phyloP scores from a whole-genome alignment of 306 rosid genomes.

The Hylodesmum podocarpum region DNA sequence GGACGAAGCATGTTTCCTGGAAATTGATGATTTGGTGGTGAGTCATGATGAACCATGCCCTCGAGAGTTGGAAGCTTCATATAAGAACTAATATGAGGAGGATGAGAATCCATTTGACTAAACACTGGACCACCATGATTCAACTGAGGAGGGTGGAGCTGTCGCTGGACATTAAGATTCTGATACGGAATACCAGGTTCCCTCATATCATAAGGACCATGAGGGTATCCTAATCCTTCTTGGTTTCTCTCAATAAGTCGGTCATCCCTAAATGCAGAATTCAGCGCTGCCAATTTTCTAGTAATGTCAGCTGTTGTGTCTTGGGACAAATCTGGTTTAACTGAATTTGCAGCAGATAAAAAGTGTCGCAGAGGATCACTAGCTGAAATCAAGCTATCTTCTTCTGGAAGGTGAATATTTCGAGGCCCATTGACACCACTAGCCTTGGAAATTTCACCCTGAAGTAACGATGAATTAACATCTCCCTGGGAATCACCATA shows the following conservation, averaged over 20 bases:
- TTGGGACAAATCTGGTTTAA: slow-evolving; percentile 53
- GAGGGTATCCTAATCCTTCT: slow-evolving; percentile 60
- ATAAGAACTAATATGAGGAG: slow-evolving; percentile 58
- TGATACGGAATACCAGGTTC: slow-evolving; percentile 63
- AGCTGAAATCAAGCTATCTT: slow-evolving; percentile 64
- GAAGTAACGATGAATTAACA: slow-evolving; percentile 50
- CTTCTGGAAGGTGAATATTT: slow-evolving; percentile 68
- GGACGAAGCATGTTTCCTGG: slow-evolving; percentile 70
- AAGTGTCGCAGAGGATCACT: slow-evolving; percentile 61
- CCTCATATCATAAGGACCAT: slow-evolving; percentile 63
- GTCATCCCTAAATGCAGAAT: slow-evolving; percentile 62
- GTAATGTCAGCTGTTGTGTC: slow-evolving; percentile 56
- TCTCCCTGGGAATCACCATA: slow-evolving; percentile 57
- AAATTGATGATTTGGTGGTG: slow-evolving; percentile 66
- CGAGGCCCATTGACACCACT: slow-evolving; percentile 58
- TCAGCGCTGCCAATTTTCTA: slow-evolving; percentile 65
- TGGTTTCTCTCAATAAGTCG: slow-evolving; percentile 59
- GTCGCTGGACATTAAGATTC: slow-evolving; percentile 62
- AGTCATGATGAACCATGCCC: slow-evolving; percentile 56
- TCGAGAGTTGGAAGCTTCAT: slow-evolving; percentile 63
- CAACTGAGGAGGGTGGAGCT: slow-evolving; percentile 61
- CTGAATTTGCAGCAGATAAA: slow-evolving; percentile 53
- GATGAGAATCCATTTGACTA: slow-evolving; percentile 67
- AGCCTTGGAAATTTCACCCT: slow-evolving; percentile 45
- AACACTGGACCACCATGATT: slow-evolving; percentile 59